These are phyloP conservation scores for Kappamyces sp. DNA, from an alignment of 192 early-diverging fungal species.

Conservation along the genomic window DNA sequence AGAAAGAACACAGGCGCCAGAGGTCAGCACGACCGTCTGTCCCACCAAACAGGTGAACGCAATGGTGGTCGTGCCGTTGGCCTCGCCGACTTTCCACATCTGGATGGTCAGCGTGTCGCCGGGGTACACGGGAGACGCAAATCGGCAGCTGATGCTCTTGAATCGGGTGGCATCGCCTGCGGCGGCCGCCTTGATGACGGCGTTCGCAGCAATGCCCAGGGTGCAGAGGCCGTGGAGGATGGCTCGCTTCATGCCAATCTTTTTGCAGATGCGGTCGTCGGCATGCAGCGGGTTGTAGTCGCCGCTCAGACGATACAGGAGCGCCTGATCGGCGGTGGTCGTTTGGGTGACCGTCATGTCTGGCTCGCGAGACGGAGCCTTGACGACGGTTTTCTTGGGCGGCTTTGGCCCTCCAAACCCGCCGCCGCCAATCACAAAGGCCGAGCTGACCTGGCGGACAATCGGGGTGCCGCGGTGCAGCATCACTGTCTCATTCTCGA, in stretches of 20 bases:
- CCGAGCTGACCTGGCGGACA: constrained; percentile 41
- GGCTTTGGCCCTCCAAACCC: constrained; percentile 69
- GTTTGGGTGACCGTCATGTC: constrained; percentile 45
- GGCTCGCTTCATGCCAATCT: constrained; percentile 63
- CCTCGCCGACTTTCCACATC: constrained; percentile 56
- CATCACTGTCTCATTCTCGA: constrained; percentile 51
- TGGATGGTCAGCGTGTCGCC: constrained; percentile 62
- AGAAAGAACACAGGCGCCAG: constrained; percentile 7
- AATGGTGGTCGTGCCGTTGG: not conserved
- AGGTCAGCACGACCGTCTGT: constrained; percentile 4
- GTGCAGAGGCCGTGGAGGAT: constrained; percentile 68
- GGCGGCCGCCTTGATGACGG: constrained; percentile 51
- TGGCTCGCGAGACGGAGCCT: constrained; percentile 49
- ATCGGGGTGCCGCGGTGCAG: constrained; percentile 33
- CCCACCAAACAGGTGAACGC: constrained; percentile 13
- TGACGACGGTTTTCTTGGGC: constrained; percentile 41
- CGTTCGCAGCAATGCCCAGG: constrained; percentile 53
- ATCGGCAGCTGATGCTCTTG: constrained; percentile 60
- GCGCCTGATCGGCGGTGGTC: constrained; percentile 51
- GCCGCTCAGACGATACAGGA: constrained; percentile 68
- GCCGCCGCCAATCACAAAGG: constrained; percentile 65
- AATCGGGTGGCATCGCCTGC: constrained; percentile 48
- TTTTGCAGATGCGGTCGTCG: constrained; percentile 60
- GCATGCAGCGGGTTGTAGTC: constrained; percentile 77
- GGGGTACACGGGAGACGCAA: constrained; percentile 62